Evolutionary conservation across 345 rosid genomes (phyloP), one percentile per base, ranked within the genome.

Genomic region (Eucalyptus marginata): DNA sequence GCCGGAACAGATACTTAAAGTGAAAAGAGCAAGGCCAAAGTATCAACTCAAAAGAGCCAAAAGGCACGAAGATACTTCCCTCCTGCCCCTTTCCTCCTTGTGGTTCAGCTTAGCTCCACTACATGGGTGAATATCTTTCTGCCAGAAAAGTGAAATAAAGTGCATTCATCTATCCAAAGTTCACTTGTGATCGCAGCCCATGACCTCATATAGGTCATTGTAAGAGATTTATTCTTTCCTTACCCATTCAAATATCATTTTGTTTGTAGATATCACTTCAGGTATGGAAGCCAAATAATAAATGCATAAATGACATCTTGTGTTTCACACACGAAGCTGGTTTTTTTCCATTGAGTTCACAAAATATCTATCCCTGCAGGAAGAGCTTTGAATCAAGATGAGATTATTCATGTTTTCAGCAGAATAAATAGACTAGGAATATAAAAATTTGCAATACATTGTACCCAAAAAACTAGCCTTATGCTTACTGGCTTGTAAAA

Each of bases 1-100:
- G 49, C 87, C 64, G 87, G 86, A 86, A 88, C 86, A 87, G 91
- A 88, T 93, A 89, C 89, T 86, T 66, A 49, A 66, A 59, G 89
- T 15, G 85, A 59, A 89, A 88, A 79, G 71, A 83, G 36, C 46
- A 71, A 18, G 80, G 62, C 62, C 79, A 56, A 58, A 88, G 89
- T 22, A 54, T 59, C 49, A 87, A 68, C 36, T 40, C 59, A 49
- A 56, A 66, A 66, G 66, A 56, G 47, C 62, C 89, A 56, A 81
- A 88, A 80, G 89, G 87, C 87, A 81, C 89, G 47, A 86, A 80
- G 84, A 27, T 49, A 79, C 89, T 80, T 29, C n/a, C 46, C 10
- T 71, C 46, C 83, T 71, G 22, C 47, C 83, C 46, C 83, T 71
- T 62, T 18, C 27, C 56, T 85, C 29, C 62, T 31, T 51, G 64